These are phyloP conservation scores for Liriodendron chinense DNA, from an alignment of 164 flowering plant species.

Conservation along the genomic window DNA sequence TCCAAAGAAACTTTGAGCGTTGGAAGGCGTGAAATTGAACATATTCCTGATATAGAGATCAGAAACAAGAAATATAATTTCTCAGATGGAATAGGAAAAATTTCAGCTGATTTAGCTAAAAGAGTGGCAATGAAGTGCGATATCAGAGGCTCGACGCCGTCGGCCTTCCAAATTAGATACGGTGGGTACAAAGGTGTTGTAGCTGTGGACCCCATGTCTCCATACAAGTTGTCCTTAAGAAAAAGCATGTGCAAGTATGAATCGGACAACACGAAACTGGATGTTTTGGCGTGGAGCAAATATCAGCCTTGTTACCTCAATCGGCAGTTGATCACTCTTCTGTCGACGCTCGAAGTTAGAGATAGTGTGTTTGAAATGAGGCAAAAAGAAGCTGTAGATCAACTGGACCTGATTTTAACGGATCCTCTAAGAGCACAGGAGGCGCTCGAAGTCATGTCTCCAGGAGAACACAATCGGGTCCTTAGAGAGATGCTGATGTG, in stretches of 20 bases:
- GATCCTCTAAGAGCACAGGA: slow-evolving; percentile 63
- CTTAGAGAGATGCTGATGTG: slow-evolving; percentile 74
- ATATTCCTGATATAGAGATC: slow-evolving; percentile 53
- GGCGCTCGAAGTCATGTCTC: slow-evolving; percentile 68
- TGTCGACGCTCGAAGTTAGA: slow-evolving; percentile 79
- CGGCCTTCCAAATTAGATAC: slow-evolving; percentile 83
- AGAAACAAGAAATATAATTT: slow-evolving; percentile 42
- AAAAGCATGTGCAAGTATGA: slow-evolving; percentile 73
- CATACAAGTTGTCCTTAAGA: slow-evolving; percentile 56
- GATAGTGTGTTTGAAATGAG: slow-evolving; percentile 60
- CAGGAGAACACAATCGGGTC: slow-evolving; percentile 61
- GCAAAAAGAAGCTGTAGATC: slow-evolving; percentile 62
- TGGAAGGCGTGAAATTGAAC: slow-evolving; percentile 39
- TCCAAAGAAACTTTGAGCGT: slow-evolving; percentile 74
- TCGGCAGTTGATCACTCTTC: slow-evolving; percentile 76
- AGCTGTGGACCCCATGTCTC: slow-evolving; percentile 70
- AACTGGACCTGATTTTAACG: slow-evolving; percentile 50
- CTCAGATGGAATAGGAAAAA: slow-evolving; percentile 96
- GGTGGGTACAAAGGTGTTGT: slow-evolving; percentile 96
- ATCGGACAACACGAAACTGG: slow-evolving; percentile 54
- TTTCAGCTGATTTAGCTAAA: slow-evolving; percentile 67
- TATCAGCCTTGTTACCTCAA: slow-evolving; percentile 79
- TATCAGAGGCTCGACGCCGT: slow-evolving; percentile 39
- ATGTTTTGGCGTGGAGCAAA: slow-evolving; percentile 76
- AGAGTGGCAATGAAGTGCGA: slow-evolving; percentile 71